A percentile compares a stretch with the other conserved stretches of the same genome.
Evolutionary conservation across 352 stramenopile species (phyloP).

Genomic region (Aphanomyces cochlioides): DNA sequence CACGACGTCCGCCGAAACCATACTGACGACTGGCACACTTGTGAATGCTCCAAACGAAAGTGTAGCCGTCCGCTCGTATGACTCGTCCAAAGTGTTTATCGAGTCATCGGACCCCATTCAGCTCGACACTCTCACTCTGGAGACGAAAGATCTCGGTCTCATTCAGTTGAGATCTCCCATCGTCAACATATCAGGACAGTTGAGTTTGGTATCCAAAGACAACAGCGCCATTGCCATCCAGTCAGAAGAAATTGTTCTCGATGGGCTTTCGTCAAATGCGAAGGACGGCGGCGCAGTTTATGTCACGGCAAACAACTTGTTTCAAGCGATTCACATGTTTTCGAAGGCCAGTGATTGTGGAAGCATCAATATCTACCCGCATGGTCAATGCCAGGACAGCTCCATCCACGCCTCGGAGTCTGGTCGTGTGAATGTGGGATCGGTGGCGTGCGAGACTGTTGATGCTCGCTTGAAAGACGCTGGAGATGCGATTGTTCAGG

Average conservation of each 20-base stretch:
- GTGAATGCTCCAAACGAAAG: not conserved
- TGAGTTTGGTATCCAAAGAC: conserved; percentile 6
- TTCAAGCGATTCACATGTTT: too few species aligned
- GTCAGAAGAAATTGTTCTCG: not conserved
- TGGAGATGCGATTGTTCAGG: conserved; percentile 14
- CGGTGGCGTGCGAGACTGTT: not conserved
- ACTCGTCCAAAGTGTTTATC: conserved; percentile 1
- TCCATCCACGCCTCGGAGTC: not conserved
- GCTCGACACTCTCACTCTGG: conserved; percentile 1
- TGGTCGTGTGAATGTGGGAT: conserved; percentile 7
- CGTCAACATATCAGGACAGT: not conserved
- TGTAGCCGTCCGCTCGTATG: not conserved
- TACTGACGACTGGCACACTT: not conserved
- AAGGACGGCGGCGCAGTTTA: too few species aligned
- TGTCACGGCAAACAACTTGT: too few species aligned
- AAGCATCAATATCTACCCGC: conserved; percentile 16
- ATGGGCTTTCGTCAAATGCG: too few species aligned
- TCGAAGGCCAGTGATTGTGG: not conserved
- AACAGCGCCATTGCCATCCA: not conserved
- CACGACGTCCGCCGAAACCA: conserved; percentile 14
- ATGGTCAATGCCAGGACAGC: not conserved
- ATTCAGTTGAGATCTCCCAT: not conserved
- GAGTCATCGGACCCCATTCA: not conserved
- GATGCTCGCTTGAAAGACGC: not conserved
- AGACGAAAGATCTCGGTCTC: not conserved